Evolutionary conservation across 345 rosid species (phyloP).

Genomic region (Gossypium raimondii): DNA sequence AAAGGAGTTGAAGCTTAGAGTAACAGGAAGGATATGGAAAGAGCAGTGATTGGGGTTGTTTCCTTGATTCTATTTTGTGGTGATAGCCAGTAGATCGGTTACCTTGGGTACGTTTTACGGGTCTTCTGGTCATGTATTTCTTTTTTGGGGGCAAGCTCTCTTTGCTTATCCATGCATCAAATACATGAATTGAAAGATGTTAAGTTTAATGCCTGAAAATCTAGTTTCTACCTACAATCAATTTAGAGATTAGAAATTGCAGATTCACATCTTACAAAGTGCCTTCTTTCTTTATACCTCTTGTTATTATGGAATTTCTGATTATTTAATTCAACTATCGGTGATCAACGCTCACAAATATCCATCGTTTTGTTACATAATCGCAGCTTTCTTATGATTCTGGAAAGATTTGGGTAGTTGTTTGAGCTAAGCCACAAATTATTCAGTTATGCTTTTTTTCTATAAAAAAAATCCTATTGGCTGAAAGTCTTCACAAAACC

Average conservation of each 20-base stretch:
- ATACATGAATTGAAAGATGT: constrained; percentile 35
- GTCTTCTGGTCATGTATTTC: constrained; percentile 38
- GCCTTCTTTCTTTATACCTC: background rate
- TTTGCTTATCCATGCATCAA: constrained; percentile 39
- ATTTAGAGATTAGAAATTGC: constrained; percentile 5
- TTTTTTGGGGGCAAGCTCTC: constrained; percentile 55
- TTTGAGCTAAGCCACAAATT: too few relatives aligned
- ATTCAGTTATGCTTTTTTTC: too few relatives aligned
- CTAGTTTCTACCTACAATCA: constrained; percentile 12
- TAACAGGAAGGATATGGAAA: constrained; percentile 82
- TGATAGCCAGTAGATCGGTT: constrained; percentile 18
- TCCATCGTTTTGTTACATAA: too few relatives aligned
- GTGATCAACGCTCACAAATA: too few relatives aligned
- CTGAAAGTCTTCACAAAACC: too few relatives aligned
- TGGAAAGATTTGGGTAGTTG: too few relatives aligned
- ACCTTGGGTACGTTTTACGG: constrained; percentile 11
- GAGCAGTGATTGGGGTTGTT: constrained; percentile 41
- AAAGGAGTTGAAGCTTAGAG: constrained; percentile 74
- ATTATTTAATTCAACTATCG: too few relatives aligned
- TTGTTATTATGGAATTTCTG: background rate
- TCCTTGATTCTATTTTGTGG: background rate
- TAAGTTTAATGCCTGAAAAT: constrained; percentile 1
- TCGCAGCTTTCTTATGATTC: too few relatives aligned
- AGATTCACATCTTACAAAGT: background rate
- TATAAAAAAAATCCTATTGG: too few relatives aligned